Evolutionary conservation across 495 filamentous ascomycete species (phyloP), one percentile per base, ranked within the genome.

Genomic region (Extremus antarcticus): DNA sequence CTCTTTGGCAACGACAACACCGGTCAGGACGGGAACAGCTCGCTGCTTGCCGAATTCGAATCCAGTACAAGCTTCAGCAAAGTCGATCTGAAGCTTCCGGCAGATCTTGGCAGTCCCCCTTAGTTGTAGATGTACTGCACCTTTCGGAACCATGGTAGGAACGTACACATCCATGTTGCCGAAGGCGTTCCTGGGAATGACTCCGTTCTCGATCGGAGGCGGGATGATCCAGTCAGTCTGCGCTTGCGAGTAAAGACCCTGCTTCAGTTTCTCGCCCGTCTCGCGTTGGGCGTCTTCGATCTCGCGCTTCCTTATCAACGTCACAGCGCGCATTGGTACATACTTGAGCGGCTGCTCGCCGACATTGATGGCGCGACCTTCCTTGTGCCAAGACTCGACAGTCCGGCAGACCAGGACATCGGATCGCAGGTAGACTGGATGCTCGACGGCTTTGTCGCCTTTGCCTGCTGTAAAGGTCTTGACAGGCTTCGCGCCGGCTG

Each of bases 131-230:
- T 99, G 92, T 11, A 86, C 76, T 4, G 91, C 90, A 1, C 82
- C 92, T 43, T 73, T 62, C 1, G 92, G 92, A 17, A 95, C 83
- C 91, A 99, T 97, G 52, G 84, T 87, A 45, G 88, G 84, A 2
- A 86, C 90, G 64, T 90, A 99, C 58, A 95, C 82, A 69, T 99
- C 94, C 58, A 96, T 96, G 66, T 99, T 99, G 8, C 91, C 90
- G 63, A 89, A 99, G 38, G 84, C 81, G 63, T 99, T 99, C 69
- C 88, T 91, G 3, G 91, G 94, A 50, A 99, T 95, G 7, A 83
- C 73, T 2, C 92, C 94, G 62, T 95, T 78, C 39, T 76, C 58
- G 63, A 87, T 86, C 3, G 90, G 89, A 16, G 86, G 83, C 1
- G 92, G 89, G 56, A 92, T 87, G 65, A 95, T 95, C 77, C 85